These are phyloP conservation scores for Chenopodium formosanum DNA, from an alignment of 148 eudicot genomes.

Conservation along the genomic window DNA sequence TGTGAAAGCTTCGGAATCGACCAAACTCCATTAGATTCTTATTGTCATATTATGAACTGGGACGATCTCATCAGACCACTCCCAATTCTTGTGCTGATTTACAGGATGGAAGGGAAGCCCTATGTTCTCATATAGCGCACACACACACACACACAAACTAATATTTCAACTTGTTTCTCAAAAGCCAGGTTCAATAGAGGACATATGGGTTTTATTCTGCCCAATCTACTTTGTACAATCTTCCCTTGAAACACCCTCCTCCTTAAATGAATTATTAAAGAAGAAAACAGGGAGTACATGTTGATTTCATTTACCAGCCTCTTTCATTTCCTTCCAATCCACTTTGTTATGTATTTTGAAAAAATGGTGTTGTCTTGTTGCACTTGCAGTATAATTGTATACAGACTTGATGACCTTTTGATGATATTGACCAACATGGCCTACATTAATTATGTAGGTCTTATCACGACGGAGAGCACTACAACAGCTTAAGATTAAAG, in stretches of 20 bases:
- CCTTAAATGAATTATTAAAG: background rate
- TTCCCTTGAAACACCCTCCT: background rate
- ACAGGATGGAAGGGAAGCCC: background rate
- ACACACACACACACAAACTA: background rate
- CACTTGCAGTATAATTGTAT: background rate
- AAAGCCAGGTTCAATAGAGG: background rate
- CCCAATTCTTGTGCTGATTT: background rate
- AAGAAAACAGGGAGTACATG: background rate
- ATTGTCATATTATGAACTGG: background rate
- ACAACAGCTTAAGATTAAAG: slow-evolving; percentile 79
- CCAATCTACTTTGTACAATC: background rate
- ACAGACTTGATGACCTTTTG: background rate
- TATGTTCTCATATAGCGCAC: background rate
- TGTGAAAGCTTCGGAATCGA: background rate
- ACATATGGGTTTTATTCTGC: background rate
- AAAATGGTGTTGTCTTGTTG: background rate
- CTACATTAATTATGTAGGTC: slow-evolving; percentile 44
- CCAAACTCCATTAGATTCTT: background rate
- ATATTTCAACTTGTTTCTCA: background rate
- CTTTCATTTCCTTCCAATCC: background rate
- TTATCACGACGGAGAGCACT: slow-evolving; percentile 88
- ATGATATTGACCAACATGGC: background rate
- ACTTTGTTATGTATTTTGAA: background rate
- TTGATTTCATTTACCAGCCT: background rate
- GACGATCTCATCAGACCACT: background rate